Conservation (phyloP, 2,329 filamentous ascomycete genomes). For the Botryotinia convoluta region DNA sequence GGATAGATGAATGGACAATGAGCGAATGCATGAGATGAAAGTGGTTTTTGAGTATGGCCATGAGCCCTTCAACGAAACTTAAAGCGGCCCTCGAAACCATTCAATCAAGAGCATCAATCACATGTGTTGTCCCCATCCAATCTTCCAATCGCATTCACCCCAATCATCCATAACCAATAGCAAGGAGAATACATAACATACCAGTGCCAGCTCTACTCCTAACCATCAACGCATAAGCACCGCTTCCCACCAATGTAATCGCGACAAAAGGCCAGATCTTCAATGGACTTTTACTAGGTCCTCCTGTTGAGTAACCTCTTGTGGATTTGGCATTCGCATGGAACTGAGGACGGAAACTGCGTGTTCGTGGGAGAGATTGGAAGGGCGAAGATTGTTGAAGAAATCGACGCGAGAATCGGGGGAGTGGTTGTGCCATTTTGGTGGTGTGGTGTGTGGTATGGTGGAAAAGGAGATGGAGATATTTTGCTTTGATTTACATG, state of each 20-base stretch:
- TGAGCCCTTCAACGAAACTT: constrained; percentile 10
- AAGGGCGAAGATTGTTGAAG: constrained; percentile 30
- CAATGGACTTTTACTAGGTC: constrained; percentile 37
- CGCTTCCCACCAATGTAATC: constrained; percentile 48
- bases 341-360: constrained; percentile 26
- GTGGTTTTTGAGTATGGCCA: neutral
- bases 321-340: constrained; percentile 18
- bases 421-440: constrained; percentile 33
- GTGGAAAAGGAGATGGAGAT: neutral
- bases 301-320: constrained; percentile 35
- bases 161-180: neutral
- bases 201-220: constrained; percentile 44
- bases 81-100: constrained; percentile 34
- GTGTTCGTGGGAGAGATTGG: constrained; percentile 24
- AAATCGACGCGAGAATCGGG: constrained; percentile 31
- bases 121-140: neutral
- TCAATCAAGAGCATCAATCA: neutral
- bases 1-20: neutral
- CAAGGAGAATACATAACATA: constrained; percentile 3
- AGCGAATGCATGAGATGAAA: neutral
- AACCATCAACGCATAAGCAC: constrained; percentile 51
- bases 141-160: neutral
- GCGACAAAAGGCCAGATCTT: constrained; percentile 42
- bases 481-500: constrained; percentile 4
- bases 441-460: neutral